Conservation (phyloP, 78 protist genomes). For the Emiliania huxleyi region DNA sequence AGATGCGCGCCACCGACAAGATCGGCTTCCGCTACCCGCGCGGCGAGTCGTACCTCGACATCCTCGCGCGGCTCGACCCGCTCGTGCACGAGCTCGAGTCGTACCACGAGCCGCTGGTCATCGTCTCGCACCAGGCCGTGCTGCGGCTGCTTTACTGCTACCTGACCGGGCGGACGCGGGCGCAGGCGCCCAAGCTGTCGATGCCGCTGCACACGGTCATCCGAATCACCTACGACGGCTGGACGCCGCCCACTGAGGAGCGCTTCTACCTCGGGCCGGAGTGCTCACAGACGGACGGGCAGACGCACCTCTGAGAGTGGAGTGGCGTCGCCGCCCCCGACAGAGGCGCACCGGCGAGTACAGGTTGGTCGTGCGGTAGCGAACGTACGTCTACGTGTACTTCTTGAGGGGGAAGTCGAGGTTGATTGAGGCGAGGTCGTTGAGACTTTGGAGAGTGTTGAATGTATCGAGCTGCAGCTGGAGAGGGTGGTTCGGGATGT, state of each 20-base stretch:
- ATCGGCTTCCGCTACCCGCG: constrained; percentile 16
- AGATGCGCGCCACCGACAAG: background rate
- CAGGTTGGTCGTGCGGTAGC: too few relatives aligned
- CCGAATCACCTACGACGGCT: background rate
- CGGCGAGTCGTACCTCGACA: background rate
- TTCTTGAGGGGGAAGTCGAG: too few relatives aligned
- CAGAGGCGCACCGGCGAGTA: too few relatives aligned
- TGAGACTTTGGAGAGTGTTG: too few relatives aligned
- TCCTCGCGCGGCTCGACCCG: background rate
- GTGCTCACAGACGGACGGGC: background rate
- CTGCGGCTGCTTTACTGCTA: background rate
- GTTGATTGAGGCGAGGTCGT: too few relatives aligned
- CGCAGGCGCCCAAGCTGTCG: background rate
- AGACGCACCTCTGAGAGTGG: background rate
- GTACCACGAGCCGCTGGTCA: background rate
- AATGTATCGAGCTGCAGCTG: too few relatives aligned
- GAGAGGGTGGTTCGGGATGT: too few relatives aligned
- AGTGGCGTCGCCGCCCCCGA: too few relatives aligned
- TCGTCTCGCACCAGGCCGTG: constrained; percentile 8
- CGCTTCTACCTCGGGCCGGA: background rate
- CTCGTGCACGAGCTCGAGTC: background rate
- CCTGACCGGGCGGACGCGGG: background rate
- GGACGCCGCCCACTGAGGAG: background rate
- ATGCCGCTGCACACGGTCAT: background rate
- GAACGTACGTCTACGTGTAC: too few relatives aligned